Evolutionary conservation across 1,139 yeast species (phyloP), one percentile per base, ranked within the genome.

Genomic region (Nadsonia starkeyi-henricii): DNA sequence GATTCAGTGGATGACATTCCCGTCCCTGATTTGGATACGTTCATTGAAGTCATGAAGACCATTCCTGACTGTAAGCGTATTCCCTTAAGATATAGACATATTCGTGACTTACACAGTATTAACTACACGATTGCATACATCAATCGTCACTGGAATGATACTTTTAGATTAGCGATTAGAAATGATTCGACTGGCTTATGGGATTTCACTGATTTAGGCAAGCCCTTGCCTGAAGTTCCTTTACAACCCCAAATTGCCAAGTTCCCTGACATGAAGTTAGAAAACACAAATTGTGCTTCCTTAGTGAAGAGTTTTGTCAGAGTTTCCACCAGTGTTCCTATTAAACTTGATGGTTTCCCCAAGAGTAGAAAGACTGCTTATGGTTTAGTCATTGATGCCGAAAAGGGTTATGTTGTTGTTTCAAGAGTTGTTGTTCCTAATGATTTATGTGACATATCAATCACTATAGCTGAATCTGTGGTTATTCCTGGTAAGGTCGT

Each of bases 141-240:
- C 49, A 95, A 86, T 59, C 78, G 96, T 57, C 95, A 85, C 65
- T 88, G 95, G 95, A 72, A 75, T 51, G 74, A 81, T 9, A 72
- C 81, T 26, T 82, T 88, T 63, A 74, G 82, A 57, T 58, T 81
- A 51, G 93, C 91, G 4, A 73, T 75, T 2, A 73, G 96, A 64
- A 85, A 89, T 61, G 95, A 88, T 61, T 63, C 58, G 12, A 79
- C 94, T 1, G 96, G 97, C 2, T 64, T 86, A 33, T 89, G 96
- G 96, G 95, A 88, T 61, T 85, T 80, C 61, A 72, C 72, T 13
- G 76, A 78, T 42, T 63, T 88, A 36, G 89, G 82, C 52, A 79
- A 78, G 17, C 79, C 89, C 2, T 60, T 80, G 30, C 78, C 81
- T 2, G 30, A 43, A 37, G 51, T 51, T 36, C 66, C 77, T 1